Conservation (phyloP, 345 rosid species). For the Populus ilicifolia region DNA sequence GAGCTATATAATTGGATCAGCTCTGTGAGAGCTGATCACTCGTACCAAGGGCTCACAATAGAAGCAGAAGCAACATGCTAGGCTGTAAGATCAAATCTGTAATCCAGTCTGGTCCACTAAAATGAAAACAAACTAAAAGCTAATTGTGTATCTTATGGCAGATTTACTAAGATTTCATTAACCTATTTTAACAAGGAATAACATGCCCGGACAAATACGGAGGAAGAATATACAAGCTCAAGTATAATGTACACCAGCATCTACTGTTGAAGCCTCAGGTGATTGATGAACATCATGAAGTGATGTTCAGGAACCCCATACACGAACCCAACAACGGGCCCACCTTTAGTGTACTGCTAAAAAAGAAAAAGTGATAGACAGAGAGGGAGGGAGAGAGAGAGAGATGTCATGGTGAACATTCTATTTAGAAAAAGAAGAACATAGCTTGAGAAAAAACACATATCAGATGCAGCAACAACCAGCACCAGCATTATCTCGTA, state of each 20-base stretch:
- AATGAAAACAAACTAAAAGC: background rate
- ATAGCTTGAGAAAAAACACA: background rate
- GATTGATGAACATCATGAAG: conserved; percentile 87
- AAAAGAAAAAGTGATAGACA: background rate
- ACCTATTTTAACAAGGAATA: background rate
- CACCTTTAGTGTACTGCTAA: conserved; percentile 81
- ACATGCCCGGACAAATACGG: conserved; percentile 28
- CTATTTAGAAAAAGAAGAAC: background rate
- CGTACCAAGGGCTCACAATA: background rate
- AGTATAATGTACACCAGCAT: conserved; percentile 27
- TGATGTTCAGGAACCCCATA: conserved; percentile 98
- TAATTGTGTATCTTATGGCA: background rate
- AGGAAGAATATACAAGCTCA: conserved; percentile 19
- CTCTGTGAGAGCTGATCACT: background rate
- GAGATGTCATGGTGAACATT: background rate
- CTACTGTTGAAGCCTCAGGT: conserved; percentile 69
- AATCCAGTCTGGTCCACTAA: background rate
- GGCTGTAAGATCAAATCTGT: background rate
- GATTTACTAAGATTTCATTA: no score
- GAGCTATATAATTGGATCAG: background rate
- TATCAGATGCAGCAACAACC: conserved; percentile 23
- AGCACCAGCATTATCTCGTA: conserved; percentile 82
- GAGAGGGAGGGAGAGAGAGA: background rate
- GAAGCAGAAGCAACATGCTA: background rate
- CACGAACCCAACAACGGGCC: conserved; percentile 91